phyloP scores from a whole-genome alignment of 176 grass and related monocot species.

The Zea luxurians region DNA sequence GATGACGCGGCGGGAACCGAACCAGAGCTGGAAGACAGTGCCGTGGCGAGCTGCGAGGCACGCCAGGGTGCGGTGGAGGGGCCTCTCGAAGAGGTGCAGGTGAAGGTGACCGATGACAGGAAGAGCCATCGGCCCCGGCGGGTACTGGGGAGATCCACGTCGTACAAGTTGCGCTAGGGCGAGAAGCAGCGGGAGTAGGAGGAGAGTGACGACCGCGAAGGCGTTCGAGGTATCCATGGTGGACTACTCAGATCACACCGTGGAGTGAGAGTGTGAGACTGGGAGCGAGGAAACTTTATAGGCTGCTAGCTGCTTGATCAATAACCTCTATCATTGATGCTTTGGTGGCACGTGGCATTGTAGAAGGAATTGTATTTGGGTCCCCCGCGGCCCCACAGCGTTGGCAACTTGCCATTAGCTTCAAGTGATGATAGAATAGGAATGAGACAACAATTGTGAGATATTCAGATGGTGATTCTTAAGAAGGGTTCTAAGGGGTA shows the following conservation, averaged over 20 bases:
- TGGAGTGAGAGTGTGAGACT: not conserved
- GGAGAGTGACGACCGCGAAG: not conserved
- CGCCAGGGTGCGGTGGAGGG: constrained; percentile 13
- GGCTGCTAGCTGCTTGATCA: not conserved
- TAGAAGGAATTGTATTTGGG: no score
- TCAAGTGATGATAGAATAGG: no score
- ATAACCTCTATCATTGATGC: no score
- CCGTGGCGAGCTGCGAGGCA: constrained; percentile 15
- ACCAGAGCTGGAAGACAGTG: not conserved
- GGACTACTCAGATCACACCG: no score
- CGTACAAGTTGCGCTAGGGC: not conserved
- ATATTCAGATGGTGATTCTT: no score
- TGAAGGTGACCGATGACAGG: constrained; percentile 23
- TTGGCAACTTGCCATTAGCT: no score
- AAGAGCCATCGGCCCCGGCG: not conserved
- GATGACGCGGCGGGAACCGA: constrained; percentile 21
- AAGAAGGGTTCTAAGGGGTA: no score
- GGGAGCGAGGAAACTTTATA: not conserved
- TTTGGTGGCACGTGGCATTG: no score
- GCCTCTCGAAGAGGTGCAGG: constrained; percentile 8
- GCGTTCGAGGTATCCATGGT: constrained; percentile 6
- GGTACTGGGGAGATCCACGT: not conserved
- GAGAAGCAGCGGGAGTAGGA: not conserved
- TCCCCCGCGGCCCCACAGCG: no score
- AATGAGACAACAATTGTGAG: no score